Conservation (phyloP, 805 yeast species). For the Wickerhamia fluorescens region DNA sequence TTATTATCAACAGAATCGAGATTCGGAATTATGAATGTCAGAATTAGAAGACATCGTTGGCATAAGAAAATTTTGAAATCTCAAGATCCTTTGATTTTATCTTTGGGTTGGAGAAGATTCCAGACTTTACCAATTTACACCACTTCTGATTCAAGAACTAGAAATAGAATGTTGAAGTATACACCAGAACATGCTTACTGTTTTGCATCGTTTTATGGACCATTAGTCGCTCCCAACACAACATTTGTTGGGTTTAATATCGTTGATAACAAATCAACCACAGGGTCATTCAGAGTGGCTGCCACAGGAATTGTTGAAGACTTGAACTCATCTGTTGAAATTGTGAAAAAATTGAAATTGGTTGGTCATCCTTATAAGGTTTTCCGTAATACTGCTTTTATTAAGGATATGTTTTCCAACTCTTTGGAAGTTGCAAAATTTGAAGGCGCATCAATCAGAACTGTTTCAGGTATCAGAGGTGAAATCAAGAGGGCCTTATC, state of each 20-base stretch:
- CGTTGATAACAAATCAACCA: slow-evolving; percentile 75
- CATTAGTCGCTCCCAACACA: slow-evolving; percentile 93
- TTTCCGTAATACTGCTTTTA: slow-evolving; percentile 92
- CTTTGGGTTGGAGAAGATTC: slow-evolving; percentile 97
- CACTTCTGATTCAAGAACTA: slow-evolving; percentile 93
- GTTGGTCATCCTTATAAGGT: slow-evolving; percentile 94
- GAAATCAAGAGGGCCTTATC: slow-evolving; percentile 93
- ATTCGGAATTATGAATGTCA: slow-evolving; percentile 86
- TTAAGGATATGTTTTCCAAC: slow-evolving; percentile 92
- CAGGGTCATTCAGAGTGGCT: slow-evolving; percentile 88
- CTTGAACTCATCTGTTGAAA: slow-evolving; percentile 82
- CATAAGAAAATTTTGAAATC: slow-evolving; percentile 92
- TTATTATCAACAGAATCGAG: slow-evolving; percentile 83
- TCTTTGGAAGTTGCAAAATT: slow-evolving; percentile 94
- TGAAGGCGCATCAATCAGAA: slow-evolving; percentile 95
- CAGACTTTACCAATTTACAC: slow-evolving; percentile 95
- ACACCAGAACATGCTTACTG: slow-evolving; percentile 98
- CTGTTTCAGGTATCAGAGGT: slow-evolving; percentile 96
- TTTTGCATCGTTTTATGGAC: slow-evolving; percentile 93
- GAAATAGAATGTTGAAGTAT: slow-evolving; percentile 95
- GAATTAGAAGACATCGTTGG: slow-evolving; percentile 98
- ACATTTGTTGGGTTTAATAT: slow-evolving; percentile 94
- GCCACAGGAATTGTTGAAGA: slow-evolving; percentile 97
- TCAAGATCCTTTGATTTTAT: slow-evolving; percentile 88
- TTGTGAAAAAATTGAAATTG: slow-evolving; percentile 89